Evolutionary conservation across 2,329 filamentous ascomycete species (phyloP), one percentile per base, ranked within the genome.

Genomic region (Clonostachys sp.): DNA sequence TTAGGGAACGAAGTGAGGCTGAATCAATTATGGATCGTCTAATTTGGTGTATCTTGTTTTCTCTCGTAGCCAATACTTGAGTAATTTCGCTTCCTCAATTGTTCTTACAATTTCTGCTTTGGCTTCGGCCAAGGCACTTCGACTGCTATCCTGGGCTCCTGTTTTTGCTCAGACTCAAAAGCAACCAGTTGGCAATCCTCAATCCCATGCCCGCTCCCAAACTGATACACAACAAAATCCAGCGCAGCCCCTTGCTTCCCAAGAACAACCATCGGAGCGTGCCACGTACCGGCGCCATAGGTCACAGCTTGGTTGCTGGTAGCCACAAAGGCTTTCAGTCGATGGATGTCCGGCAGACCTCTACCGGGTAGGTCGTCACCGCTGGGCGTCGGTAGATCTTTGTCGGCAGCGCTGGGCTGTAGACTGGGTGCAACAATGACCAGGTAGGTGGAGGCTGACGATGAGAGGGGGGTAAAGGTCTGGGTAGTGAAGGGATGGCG

Each of bases 401-500:
- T 49, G 42, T 64, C 60, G 24, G 48, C 43, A 6, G 46, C 39
- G 35, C 53, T 46, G 6, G 77, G 62, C 12, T 80, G 73, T 9
- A 90, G 67, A 12, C 83, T 89, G 0, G 92, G 91, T 16, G 92
- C 92, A 17, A 97, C 92, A 53, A 97, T 81, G 51, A 97, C 87
- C 24, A 99, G 78, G 64, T 92, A 96, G 18, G 73, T 68, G 12
- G 73, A 72, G 6, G 62, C 58, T 12, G 65, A 56, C n/a, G 70
- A 68, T 12, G 68, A 80, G 45, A 96, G 72, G 0, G 94, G 94
- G 41, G 89, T 78, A 66, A 99, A 97, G 0, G 91, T 96, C 71
- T 99, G 94, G 2, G 89, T 89, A 2, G 94, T 97, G 67, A 84
- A 97, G 0, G 94, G 92, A 66, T 99, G 94, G 38, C 94, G 78